Percentiles rank a stretch among this genome's conserved stretches.
Conservation (phyloP, 441 rosid genomes). For the Dalechampia spathulata region DNA sequence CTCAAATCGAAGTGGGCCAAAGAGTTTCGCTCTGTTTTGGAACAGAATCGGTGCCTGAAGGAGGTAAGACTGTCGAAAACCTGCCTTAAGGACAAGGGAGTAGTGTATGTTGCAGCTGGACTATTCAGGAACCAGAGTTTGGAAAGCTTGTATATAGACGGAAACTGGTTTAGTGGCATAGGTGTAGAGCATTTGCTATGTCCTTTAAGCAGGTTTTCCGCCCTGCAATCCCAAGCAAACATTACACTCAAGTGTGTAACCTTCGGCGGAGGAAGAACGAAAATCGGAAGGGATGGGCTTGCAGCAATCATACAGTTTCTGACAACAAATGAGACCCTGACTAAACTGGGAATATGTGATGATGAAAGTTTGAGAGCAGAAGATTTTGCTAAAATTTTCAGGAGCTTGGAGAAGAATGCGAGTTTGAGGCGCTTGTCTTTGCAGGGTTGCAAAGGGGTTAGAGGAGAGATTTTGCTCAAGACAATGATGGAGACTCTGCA, state of each 20-base stretch:
- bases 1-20: constrained; percentile 81
- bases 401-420: constrained; percentile 66
- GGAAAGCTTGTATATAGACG: constrained; percentile 68
- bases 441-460: constrained; percentile 83
- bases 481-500: constrained; percentile 69
- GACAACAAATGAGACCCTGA: constrained; percentile 67
- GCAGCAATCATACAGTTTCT: constrained; percentile 68
- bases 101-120: constrained; percentile 83
- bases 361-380: constrained; percentile 69
- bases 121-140: constrained; percentile 71
- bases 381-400: constrained; percentile 61
- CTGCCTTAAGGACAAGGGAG: constrained; percentile 77
- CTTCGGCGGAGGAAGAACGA: constrained; percentile 65
- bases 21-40: constrained; percentile 79
- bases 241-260: constrained; percentile 54
- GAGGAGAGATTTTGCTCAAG: constrained; percentile 57
- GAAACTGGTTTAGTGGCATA: constrained; percentile 66
- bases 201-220: constrained; percentile 83
- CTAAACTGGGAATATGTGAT: constrained; percentile 61
- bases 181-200: constrained; percentile 79
- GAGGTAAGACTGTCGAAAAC: constrained; percentile 72
- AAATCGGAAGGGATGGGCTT: constrained; percentile 70
- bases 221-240: constrained; percentile 85
- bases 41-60: constrained; percentile 64
- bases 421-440: constrained; percentile 61